A percentile compares a stretch with the other conserved stretches of the same genome.
Conservation (phyloP, 208 protist genomes). For the Trypanosoma conorhini region DNA sequence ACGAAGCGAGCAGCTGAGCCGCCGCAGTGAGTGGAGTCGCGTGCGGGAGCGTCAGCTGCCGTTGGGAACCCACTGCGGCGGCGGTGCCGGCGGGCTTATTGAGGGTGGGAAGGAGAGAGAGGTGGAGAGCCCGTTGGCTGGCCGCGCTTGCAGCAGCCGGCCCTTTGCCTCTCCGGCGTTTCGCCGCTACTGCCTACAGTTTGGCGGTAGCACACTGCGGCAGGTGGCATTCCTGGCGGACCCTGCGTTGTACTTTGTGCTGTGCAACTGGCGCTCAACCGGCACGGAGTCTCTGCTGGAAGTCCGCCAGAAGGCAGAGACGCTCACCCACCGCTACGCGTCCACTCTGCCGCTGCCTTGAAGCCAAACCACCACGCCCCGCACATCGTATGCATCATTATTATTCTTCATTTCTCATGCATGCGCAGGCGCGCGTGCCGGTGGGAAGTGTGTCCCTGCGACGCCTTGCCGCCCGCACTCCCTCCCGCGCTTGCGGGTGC, state of each 20-base stretch:
- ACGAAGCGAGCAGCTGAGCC: constrained; percentile 6
- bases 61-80: background rate
- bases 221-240: constrained; percentile 22
- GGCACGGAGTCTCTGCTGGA: constrained; percentile 7
- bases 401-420: too few relatives aligned
- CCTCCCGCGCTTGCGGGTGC: too few relatives aligned
- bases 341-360: background rate
- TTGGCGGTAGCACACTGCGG: constrained; percentile 17
- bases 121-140: background rate
- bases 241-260: constrained; percentile 21
- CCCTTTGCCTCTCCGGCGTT: constrained; percentile 13
- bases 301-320: constrained; percentile 15
- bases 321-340: constrained; percentile 4
- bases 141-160: background rate
- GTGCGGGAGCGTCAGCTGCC: constrained; percentile 2
- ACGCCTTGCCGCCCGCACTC: too few relatives aligned
- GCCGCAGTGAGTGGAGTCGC: constrained; percentile 8
- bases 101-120: background rate
- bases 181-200: constrained; percentile 21
- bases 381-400: background rate
- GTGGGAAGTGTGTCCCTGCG: too few relatives aligned
- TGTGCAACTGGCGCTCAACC: constrained; percentile 15
- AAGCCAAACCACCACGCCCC: background rate
- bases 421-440: too few relatives aligned
- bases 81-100: background rate